phyloP scores from a whole-genome alignment of 352 stramenopile species.

The Phytophthora colocasiae region DNA sequence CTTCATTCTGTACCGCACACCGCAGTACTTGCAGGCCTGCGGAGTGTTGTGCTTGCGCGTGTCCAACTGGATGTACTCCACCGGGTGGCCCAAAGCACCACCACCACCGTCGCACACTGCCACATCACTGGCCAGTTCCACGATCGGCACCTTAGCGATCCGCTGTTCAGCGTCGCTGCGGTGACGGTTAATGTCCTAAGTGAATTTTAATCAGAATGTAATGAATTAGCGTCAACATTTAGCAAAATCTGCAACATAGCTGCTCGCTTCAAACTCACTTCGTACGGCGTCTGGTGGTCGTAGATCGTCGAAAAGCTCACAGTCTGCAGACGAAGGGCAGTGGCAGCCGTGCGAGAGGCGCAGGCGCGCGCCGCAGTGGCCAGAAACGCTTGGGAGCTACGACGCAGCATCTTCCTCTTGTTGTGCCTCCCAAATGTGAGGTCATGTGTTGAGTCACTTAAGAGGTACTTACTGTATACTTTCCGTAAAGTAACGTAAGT shows the following conservation, averaged over 20 bases:
- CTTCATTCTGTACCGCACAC: slow-evolving; percentile 91
- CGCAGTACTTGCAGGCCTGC: slow-evolving; percentile 94
- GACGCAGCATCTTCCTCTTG: slow-evolving; percentile 50
- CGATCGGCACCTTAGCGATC: slow-evolving; percentile 88
- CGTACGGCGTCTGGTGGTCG: slow-evolving; percentile 66
- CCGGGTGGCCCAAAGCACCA: slow-evolving; percentile 95
- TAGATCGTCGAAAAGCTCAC: slow-evolving; percentile 75
- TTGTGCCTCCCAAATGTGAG: slow-evolving; percentile 27
- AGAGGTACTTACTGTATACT: not conserved
- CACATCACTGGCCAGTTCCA: slow-evolving; percentile 92
- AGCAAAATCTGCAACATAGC: not conserved
- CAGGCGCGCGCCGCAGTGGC: slow-evolving; percentile 36
- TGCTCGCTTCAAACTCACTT: slow-evolving; percentile 43
- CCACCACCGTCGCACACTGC: slow-evolving; percentile 96
- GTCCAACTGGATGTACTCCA: slow-evolving; percentile 96
- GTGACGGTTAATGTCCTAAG: slow-evolving; percentile 82
- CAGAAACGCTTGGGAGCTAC: slow-evolving; percentile 46
- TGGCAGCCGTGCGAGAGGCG: slow-evolving; percentile 22
- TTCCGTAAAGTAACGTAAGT: slow-evolving; percentile 1
- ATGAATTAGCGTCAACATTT: slow-evolving; percentile 10
- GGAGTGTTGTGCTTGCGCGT: slow-evolving; percentile 75
- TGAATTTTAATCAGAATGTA: slow-evolving; percentile 6
- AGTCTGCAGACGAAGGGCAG: slow-evolving; percentile 37
- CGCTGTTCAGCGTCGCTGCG: slow-evolving; percentile 91
- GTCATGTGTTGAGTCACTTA: slow-evolving; percentile 9